A percentile compares a stretch with the other conserved stretches of the same genome.
phyloP scores from a whole-genome alignment of 108 stramenopile species.

The Cyclotella sp. region DNA sequence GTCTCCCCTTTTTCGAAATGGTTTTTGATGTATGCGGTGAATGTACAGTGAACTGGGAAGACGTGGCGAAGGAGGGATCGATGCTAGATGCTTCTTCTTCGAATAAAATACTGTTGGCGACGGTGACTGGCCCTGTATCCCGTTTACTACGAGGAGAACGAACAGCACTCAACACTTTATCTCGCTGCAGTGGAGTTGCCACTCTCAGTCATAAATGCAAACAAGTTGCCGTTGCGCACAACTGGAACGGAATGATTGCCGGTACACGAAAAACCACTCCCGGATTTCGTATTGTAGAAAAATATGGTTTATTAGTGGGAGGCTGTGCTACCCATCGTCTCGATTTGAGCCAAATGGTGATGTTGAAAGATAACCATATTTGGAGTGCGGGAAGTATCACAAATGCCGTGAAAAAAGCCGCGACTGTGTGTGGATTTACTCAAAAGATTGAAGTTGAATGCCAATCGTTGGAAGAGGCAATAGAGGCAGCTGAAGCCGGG shows the following conservation, averaged over 20 bases:
- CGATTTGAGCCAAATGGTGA: constrained; percentile 99
- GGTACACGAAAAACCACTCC: constrained; percentile 99
- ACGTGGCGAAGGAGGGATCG: constrained; percentile 75
- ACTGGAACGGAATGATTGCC: constrained; percentile 95
- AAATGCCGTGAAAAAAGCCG: constrained; percentile 87
- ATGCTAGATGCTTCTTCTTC: constrained; percentile 24
- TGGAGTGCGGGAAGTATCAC: constrained; percentile 91
- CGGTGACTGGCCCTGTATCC: constrained; percentile 89
- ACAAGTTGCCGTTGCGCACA: constrained; percentile 47
- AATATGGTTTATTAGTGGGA: constrained; percentile 97
- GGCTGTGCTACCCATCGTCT: constrained; percentile 95
- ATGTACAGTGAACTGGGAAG: constrained; percentile 85
- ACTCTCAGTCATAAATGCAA: constrained; percentile 71
- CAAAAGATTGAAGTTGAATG: constrained; percentile 99
- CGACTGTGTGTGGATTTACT: constrained; percentile 92
- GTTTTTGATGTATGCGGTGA: constrained; percentile 83
- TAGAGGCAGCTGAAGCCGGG: constrained; percentile 92
- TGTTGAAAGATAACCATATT: constrained; percentile 99
- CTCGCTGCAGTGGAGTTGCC: constrained; percentile 96
- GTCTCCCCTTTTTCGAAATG: constrained; percentile 92
- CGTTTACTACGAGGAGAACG: constrained; percentile 94
- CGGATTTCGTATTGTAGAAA: constrained; percentile 97
- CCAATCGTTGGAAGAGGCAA: constrained; percentile 85
- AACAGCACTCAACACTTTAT: constrained; percentile 95
- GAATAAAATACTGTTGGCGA: constrained; percentile 86